Evolutionary conservation across 495 filamentous ascomycete genomes (phyloP).

Genomic region (Hapsidospora chrysogenum): DNA sequence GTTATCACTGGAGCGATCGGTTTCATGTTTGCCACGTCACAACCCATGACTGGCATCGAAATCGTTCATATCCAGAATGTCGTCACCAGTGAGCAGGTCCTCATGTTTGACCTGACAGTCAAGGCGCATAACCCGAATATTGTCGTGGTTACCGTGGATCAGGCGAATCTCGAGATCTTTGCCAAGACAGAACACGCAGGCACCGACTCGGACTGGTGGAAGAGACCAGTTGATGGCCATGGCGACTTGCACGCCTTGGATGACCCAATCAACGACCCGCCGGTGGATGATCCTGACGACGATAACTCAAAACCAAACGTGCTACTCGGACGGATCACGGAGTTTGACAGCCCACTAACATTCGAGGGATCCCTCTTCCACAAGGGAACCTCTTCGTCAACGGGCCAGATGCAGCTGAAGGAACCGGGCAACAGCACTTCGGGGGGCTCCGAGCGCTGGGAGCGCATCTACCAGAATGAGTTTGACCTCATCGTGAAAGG

Average conservation of each 20-base stretch:
- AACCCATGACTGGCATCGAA: constrained; percentile 60
- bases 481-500: constrained; percentile 87
- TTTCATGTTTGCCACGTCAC: constrained; percentile 82
- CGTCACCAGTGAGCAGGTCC: constrained; percentile 80
- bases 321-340: constrained; percentile 72
- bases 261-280: constrained; percentile 52
- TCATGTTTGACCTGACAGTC: constrained; percentile 90
- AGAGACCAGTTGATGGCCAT: constrained; percentile 28
- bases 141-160: constrained; percentile 64
- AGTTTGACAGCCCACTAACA: constrained; percentile 69
- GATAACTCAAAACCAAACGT: constrained; percentile 55
- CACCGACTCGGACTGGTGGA: constrained; percentile 56
- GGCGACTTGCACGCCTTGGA: constrained; percentile 9
- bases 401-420: constrained; percentile 64
- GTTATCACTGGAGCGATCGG: constrained; percentile 66
- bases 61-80: constrained; percentile 72
- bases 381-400: constrained; percentile 42
- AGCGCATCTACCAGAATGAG: constrained; percentile 72
- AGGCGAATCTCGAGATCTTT: constrained; percentile 81
- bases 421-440: constrained; percentile 81
- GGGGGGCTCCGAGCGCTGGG: constrained; percentile 80
- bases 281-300: constrained; percentile 33
- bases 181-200: constrained; percentile 79
- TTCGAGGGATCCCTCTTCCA: constrained; percentile 83
- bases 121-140: constrained; percentile 82